Evolutionary conservation across 2,329 filamentous ascomycete genomes (phyloP), one percentile per base, ranked within the genome.

Genomic region (Penicillium brevicompactum): DNA sequence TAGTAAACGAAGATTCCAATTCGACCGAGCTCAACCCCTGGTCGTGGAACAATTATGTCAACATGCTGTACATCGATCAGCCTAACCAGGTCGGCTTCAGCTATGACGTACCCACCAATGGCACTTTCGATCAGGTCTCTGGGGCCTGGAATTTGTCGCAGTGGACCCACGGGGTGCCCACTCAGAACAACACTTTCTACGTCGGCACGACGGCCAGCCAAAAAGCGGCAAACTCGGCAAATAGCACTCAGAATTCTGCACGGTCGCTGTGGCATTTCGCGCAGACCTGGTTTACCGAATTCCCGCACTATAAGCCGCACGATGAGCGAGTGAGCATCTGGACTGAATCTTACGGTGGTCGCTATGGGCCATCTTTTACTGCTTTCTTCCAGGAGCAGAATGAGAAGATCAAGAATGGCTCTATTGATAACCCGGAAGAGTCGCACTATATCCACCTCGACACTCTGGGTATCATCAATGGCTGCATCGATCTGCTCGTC

Each of bases 11-110:
- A 41, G 79, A 83, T 37, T 80, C 78, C 44, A 82, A 83, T 65
- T 71, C 69, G n/a, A 79, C 79, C 0, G 69, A 70, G 14, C 59
- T 76, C 22, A 88, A 88, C 60, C 82, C 83, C 0, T 85, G 82
- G 72, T 84, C 84, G 1, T 88, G 84, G 82, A 86, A 84, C 57
- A 83, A 84, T 61, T 78, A 82, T 22, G 82, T 81, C 58, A 88
- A 88, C 60, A 83, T 89, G 80, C 81, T 90, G 14, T 90, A 87
- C 70, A 83, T 90, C 61, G 87, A 90, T 62, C 83, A 90, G 68
- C 88, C 84, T 8, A 81, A 78, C 9, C 80, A 82, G 45, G 80
- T 84, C 4, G 84, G 84, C 1, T 82, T 86, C 63, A 84, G 80
- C 10, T 87, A 86, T 66, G 76, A 76, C 52, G 60, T 70, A 1